Conservation (phyloP, 2,329 filamentous ascomycete species). For the Gnomoniopsis sp. region DNA sequence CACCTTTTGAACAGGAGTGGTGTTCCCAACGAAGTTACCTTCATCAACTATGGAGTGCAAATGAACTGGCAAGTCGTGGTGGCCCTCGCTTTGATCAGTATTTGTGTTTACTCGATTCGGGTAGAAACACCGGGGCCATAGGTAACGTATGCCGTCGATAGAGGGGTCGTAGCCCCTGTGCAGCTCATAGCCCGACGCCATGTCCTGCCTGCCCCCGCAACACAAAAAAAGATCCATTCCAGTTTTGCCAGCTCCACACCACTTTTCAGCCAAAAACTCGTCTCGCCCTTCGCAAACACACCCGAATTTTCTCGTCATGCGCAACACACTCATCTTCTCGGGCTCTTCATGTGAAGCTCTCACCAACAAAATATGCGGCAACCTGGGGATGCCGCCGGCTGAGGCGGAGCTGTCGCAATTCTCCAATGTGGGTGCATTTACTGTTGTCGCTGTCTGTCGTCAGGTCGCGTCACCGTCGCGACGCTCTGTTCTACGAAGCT, state of each 20-base stretch:
- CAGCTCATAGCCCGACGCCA: too few relatives aligned
- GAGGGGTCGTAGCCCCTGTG: too few relatives aligned
- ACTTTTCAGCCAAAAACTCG: conserved; percentile 7
- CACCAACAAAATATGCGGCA: conserved; percentile 64
- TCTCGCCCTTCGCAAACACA: conserved; percentile 10
- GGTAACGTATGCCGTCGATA: too few relatives aligned
- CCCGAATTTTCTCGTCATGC: conserved; percentile 41
- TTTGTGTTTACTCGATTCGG: too few relatives aligned
- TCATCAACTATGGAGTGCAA: too few relatives aligned
- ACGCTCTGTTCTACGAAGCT: conserved; percentile 14
- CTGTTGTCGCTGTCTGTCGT: conserved; percentile 22
- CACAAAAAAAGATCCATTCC: too few relatives aligned
- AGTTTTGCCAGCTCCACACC: neutral
- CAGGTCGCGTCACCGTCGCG: conserved; percentile 1
- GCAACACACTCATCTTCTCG: conserved; percentile 65
- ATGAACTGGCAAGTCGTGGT: too few relatives aligned
- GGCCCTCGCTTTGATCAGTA: too few relatives aligned
- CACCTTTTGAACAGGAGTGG: too few relatives aligned
- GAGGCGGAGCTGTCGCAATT: conserved; percentile 66
- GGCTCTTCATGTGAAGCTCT: conserved; percentile 65
- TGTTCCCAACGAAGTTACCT: too few relatives aligned
- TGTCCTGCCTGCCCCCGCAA: too few relatives aligned
- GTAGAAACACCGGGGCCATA: too few relatives aligned
- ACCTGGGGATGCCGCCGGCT: conserved; percentile 62
- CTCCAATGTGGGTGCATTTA: conserved; percentile 50